Evolutionary conservation across 768 basidiomycete species (phyloP), one percentile per base, ranked within the genome.

Genomic region (Tylopilus intermedius): DNA sequence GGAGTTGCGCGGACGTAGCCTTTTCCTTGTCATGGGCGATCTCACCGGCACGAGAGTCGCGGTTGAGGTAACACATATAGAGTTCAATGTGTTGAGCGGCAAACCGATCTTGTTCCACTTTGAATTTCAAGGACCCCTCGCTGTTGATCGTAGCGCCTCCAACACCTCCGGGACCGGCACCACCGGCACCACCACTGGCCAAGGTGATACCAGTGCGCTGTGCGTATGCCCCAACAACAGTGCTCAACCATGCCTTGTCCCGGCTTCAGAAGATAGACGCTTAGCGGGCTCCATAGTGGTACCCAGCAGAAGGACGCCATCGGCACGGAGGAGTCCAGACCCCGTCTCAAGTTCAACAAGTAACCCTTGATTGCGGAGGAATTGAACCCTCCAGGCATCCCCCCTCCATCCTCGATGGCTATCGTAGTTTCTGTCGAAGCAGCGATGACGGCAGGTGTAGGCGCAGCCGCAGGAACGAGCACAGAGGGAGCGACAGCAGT

Each of bases 381-480:
- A 61, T 96, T 96, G 82, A 99, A 99, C 33, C 95, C 95, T 68
- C 96, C 96, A 30, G 96, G 96, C 91, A 99, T 95, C 75, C 98
- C 98, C 44, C 85, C 84, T 53, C 93, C 88, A 61, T 99, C 96
- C 32, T 95, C 90, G 52, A 99, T 79, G 50, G 79, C 79, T 9
- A 82, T 80, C 27, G 80, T 92, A 11, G 84, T 79, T 5, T 81
- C 86, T 15, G 80, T 73, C 15, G 83, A 71, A 22, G 80, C 72
- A 4, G 77, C 68, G 15, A 76, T 68, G 2, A 73, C 65, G 6
- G 77, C 72, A 37, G 76, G 65, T 0, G 76, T 61, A 11, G 77
- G 65, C 29, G 76, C 62, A 43, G 76, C 72, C 29, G 76, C 62
- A 43, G 76, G 72, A 21, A 72, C 70, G 11, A 77, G 57, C 22